Conservation (phyloP, 257 asterid genomes). For the Gardenia jasminoides region DNA sequence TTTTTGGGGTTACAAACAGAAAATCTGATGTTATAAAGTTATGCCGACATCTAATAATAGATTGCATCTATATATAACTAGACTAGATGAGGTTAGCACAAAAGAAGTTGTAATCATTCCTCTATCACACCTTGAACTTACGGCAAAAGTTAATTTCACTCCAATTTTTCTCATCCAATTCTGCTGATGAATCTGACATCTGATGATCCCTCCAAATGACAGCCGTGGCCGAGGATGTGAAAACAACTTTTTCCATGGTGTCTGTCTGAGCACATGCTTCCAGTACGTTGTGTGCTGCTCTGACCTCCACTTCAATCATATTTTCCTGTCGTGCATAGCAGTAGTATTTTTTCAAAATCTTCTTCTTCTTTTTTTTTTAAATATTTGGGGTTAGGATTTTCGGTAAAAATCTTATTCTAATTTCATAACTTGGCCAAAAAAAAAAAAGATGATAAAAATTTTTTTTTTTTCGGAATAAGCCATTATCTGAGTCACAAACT, state of each 20-base stretch:
- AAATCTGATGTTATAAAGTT: too few species aligned
- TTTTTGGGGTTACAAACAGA: too few species aligned
- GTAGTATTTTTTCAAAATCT: too few species aligned
- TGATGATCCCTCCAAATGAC: conserved; percentile 62
- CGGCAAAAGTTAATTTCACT: conserved; percentile 74
- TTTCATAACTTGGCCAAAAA: too few species aligned
- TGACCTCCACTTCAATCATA: conserved; percentile 85
- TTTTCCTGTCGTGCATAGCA: conserved; percentile 45
- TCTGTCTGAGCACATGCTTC: conserved; percentile 97
- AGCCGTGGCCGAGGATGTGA: conserved; percentile 90
- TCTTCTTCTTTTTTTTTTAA: too few species aligned
- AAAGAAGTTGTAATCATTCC: background rate
- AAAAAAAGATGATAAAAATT: too few species aligned
- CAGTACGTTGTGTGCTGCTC: conserved; percentile 95
- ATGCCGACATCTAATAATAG: background rate
- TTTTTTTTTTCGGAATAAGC: too few species aligned
- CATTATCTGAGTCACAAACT: background rate
- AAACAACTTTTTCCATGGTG: conserved; percentile 74
- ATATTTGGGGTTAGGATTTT: background rate
- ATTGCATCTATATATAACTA: too few species aligned
- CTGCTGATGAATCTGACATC: conserved; percentile 11
- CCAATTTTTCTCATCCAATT: conserved; percentile 76
- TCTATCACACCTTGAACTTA: conserved; percentile 56
- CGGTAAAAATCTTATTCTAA: too few species aligned
- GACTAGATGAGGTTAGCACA: too few species aligned